Evolutionary conservation across 257 asterid species (phyloP).

Genomic region (Solanum piurae): DNA sequence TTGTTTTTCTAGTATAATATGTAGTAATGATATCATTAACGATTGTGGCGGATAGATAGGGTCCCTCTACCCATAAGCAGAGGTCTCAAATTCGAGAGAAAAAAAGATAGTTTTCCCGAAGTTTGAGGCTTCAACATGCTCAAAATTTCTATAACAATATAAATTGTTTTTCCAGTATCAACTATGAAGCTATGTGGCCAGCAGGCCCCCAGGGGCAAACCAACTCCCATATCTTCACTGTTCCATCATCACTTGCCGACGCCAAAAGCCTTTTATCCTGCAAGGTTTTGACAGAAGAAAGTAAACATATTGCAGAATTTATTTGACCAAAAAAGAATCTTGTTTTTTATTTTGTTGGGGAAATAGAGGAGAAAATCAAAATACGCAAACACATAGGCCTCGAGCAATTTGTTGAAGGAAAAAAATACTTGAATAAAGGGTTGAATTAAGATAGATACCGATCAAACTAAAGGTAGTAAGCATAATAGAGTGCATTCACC

Average conservation of each 20-base stretch:
- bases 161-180: neutral
- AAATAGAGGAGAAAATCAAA: neutral
- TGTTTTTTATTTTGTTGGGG: neutral
- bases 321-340: neutral
- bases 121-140: neutral
- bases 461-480: neutral
- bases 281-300: neutral
- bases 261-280: slow-evolving; percentile 64
- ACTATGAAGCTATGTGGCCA: slow-evolving; percentile 1
- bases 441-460: neutral
- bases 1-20: neutral
- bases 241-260: slow-evolving; percentile 87
- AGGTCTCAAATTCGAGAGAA: neutral
- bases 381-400: neutral
- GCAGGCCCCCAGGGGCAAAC: slow-evolving; percentile 12
- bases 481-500: neutral
- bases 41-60: neutral
- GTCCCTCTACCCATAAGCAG: neutral
- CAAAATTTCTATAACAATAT: neutral
- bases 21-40: neutral
- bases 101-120: neutral
- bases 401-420: neutral
- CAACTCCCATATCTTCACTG: slow-evolving; percentile 80
- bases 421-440: neutral
- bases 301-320: neutral